Conservation (phyloP, 495 filamentous ascomycete species). For the Xylaria curta region DNA sequence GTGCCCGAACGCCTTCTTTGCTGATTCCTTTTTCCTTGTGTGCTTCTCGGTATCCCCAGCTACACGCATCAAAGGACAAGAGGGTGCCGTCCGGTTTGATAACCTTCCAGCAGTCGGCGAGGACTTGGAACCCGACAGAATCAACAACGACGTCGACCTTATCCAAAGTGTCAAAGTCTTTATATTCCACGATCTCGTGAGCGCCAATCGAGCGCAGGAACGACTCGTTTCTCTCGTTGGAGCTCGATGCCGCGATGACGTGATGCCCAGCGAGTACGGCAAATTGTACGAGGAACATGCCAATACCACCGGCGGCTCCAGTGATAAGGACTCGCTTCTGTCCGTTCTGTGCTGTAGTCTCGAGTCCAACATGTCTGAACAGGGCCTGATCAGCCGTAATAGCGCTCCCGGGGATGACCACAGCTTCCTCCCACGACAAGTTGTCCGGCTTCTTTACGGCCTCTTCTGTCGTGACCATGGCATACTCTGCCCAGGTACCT, state of each 20-base stretch:
- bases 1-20: not conserved
- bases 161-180: not conserved
- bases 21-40: not conserved
- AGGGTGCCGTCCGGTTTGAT: not conserved
- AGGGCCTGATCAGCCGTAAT: not conserved
- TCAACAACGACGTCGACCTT: not conserved
- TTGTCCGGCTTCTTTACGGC: not conserved
- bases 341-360: not conserved
- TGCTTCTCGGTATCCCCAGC: not conserved
- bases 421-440: slow-evolving; percentile 3
- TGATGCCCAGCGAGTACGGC: not conserved
- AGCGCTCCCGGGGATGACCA: not conserved
- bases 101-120: not conserved
- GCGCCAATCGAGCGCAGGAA: not conserved
- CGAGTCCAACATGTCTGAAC: not conserved
- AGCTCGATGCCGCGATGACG: not conserved
- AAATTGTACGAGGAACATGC: not conserved
- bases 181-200: not conserved
- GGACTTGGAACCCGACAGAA: not conserved
- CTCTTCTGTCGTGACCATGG: slow-evolving; percentile 5
- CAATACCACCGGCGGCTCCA: not conserved
- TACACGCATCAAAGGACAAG: not conserved
- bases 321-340: not conserved
- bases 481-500: not conserved
- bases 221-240: not conserved